Base-by-base conservation (phyloP, 768 basidiomycete species). In the Phylloporus rhodoxanthus region DNA sequence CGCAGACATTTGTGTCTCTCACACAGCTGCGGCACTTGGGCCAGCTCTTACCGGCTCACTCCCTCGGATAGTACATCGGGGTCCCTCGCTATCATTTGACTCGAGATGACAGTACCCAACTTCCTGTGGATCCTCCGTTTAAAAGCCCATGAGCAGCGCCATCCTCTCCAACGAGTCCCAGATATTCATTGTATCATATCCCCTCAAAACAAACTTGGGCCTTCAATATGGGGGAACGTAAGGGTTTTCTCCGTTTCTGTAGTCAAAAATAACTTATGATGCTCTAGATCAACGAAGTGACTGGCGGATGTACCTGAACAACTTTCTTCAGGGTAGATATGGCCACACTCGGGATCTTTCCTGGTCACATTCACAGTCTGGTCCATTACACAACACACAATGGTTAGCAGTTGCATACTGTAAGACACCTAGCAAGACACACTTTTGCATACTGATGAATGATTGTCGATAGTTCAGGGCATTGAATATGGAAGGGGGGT, bases 301-400 rank as follows among this genome's bases (percentile, higher is more conserved):
- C 51, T 65, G 63, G 63, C 40, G 64, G 15, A 55, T 66, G 64
- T 51, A 57, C 34, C 39, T 66, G 26, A 66, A 66, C 45, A 66
- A 66, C 57, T 66, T 39, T 29, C 64, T 68, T 30, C 66, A 66
- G 48, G 59, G 55, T 6, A 61, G 66, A 52, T 66, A 66, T 43
- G 64, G 64, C 15, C 66, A 64, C 26, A 61, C 64, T n/a, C 50
- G 45, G 47, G 6, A 47, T 17, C 52, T 68, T 29, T 37, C 61
- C n/a, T 66, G 64, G 64, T 13, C 57, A 7, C 7, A 41, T 37
- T 3, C 52, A 26, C 61, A 54, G 21, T 51, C 53, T 20, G 64
- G 64, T 19, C 54, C 66, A 20, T 45, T 55, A 26, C 55, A 66
- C 25, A 47, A 64, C 7, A 54, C 64, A 20, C 55, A 50, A 40